Percentiles rank a stretch among this genome's conserved stretches.
phyloP scores from a whole-genome alignment of 1,284 basidiomycete genomes.

The Ustilago tritici region DNA sequence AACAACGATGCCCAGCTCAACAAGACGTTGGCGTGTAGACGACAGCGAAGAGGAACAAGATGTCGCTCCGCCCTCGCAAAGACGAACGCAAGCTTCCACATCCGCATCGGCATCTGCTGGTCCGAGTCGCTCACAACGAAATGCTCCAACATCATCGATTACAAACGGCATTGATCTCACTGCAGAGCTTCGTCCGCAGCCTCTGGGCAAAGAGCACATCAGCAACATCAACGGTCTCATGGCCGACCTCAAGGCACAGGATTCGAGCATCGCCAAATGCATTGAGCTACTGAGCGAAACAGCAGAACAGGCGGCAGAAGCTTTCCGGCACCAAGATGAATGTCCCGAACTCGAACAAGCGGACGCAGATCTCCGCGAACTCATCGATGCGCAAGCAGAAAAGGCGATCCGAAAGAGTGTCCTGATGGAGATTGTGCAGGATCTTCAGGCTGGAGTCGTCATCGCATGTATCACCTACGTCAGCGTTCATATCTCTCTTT shows the following conservation, averaged over 20 bases:
- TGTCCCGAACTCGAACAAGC: slow-evolving; percentile 36
- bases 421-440: slow-evolving; percentile 41
- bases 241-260: slow-evolving; percentile 31
- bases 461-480: slow-evolving; percentile 21
- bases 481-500: too few relatives aligned
- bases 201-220: slow-evolving; percentile 26
- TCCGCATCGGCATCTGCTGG: slow-evolving; percentile 13
- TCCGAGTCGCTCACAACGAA: slow-evolving; percentile 9
- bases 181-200: slow-evolving; percentile 30
- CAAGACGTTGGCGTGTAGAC: slow-evolving; percentile 26
- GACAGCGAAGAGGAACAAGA: slow-evolving; percentile 30
- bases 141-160: background rate
- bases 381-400: slow-evolving; percentile 57
- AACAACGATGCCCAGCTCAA: slow-evolving; percentile 25
- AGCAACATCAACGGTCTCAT: slow-evolving; percentile 29
- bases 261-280: slow-evolving; percentile 18
- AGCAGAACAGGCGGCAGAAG: slow-evolving; percentile 42
- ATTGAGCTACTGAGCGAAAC: slow-evolving; percentile 48
- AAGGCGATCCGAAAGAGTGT: slow-evolving; percentile 37
- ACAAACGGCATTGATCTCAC: slow-evolving; percentile 3
- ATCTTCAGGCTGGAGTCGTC: slow-evolving; percentile 23
- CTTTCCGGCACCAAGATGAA: slow-evolving; percentile 17
- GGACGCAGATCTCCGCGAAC: slow-evolving; percentile 47
- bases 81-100: slow-evolving; percentile 17
- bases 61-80: slow-evolving; percentile 17